Evolutionary conservation across 179 eudicot species (phyloP).

Genomic region (Heliamphora pulchella): DNA sequence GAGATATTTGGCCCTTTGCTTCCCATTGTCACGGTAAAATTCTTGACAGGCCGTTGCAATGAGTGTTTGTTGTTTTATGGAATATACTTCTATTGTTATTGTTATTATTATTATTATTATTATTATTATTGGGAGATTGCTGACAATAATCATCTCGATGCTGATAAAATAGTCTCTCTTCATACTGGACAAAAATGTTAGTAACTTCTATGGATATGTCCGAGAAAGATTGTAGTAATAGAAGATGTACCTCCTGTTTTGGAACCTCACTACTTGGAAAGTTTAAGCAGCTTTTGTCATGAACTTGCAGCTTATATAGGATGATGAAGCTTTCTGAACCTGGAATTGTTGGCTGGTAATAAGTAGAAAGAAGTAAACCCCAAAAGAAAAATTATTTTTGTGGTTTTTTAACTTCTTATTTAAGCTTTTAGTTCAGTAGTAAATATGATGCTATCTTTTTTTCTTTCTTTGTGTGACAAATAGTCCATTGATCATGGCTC

Average conservation of each 20-base stretch:
- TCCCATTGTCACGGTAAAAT: conserved; percentile 76
- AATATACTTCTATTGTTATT: neutral
- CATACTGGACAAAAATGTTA: conserved; percentile 1
- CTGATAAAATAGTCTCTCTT: neutral
- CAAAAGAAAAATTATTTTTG: neutral
- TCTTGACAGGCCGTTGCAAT: neutral
- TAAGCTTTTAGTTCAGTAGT: neutral
- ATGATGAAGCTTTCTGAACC: neutral
- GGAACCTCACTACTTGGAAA: neutral
- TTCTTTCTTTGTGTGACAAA: neutral
- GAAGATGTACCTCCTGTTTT: neutral
- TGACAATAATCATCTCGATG: conserved; percentile 8
- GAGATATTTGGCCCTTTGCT: conserved; percentile 91
- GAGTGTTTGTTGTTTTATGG: neutral
- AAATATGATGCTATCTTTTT: neutral
- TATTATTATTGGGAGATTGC: too few species aligned
- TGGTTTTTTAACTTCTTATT: neutral
- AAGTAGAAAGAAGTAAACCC: neutral
- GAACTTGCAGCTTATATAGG: neutral
- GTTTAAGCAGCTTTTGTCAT: neutral
- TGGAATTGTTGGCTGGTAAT: neutral
- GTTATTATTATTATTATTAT: too few species aligned
- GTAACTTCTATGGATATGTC: neutral
- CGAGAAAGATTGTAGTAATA: neutral
- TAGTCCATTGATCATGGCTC: neutral